Conservation (phyloP, 192 early-diverging fungal genomes). For the Entrophospora sp. region DNA sequence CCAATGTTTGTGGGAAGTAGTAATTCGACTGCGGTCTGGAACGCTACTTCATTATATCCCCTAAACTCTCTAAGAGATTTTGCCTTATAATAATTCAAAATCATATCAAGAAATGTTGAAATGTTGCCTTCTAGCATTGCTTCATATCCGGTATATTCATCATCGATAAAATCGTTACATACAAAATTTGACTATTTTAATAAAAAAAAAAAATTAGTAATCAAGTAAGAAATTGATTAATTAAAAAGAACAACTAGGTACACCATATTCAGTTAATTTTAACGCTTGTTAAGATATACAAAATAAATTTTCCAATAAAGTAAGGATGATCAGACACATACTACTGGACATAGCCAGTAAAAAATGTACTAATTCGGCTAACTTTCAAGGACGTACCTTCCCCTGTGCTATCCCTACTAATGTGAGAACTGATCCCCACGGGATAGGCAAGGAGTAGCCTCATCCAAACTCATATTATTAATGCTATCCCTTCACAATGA, state of each 20-base stretch:
- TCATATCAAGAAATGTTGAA: not conserved
- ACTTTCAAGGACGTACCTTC: not conserved
- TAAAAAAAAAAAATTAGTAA: not conserved
- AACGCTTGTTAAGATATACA: no score
- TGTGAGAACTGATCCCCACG: not conserved
- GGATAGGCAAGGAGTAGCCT: not conserved
- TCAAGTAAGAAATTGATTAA: no score
- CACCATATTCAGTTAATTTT: no score
- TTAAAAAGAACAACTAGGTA: no score
- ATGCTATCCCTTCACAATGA: not conserved
- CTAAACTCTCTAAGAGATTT: not conserved
- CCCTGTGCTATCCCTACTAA: not conserved
- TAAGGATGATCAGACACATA: not conserved
- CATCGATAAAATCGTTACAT: not conserved
- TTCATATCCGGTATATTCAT: not conserved
- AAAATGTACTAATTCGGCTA: not conserved
- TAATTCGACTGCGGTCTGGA: not conserved
- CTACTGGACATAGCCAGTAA: not conserved
- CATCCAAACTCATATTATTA: constrained; percentile 3
- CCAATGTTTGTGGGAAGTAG: not conserved
- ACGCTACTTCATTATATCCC: not conserved
- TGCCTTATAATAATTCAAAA: not conserved
- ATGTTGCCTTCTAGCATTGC: not conserved
- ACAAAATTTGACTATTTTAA: no score
- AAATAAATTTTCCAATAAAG: not conserved